These are phyloP conservation scores for Mollisiaceae sp. DNA, from an alignment of 2,329 filamentous ascomycete species.

Conservation along the genomic window DNA sequence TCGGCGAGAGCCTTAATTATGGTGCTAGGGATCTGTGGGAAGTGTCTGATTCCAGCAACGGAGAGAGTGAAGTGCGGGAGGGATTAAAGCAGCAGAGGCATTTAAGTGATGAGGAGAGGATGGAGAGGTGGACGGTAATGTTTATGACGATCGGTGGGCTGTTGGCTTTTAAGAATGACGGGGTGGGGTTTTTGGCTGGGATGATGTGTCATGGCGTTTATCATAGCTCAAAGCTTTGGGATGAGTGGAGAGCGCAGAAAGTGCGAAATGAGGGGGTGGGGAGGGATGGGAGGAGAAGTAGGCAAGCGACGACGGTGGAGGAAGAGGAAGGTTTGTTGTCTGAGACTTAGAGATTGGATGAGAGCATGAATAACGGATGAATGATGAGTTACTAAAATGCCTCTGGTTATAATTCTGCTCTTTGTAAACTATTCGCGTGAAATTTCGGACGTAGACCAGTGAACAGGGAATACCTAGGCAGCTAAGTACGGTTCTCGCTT, in stretches of 20 bases:
- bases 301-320: neutral
- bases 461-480: no score
- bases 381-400: neutral
- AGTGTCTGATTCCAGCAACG: constrained; percentile 49
- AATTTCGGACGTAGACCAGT: no score
- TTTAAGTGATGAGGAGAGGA: constrained; percentile 69
- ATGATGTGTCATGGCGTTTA: constrained; percentile 71
- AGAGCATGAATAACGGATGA: neutral
- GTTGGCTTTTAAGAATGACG: constrained; percentile 88
- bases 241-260: neutral
- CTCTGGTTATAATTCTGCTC: no score
- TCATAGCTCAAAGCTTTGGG: neutral
- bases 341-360: neutral
- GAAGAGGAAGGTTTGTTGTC: constrained; percentile 1
- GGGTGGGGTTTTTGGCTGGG: constrained; percentile 82
- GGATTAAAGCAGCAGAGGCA: constrained; percentile 52
- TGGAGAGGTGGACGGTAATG: constrained; percentile 87
- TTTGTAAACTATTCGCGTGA: no score
- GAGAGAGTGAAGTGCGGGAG: constrained; percentile 33
- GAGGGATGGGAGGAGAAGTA: neutral
- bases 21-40: constrained; percentile 65
- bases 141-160: constrained; percentile 82
- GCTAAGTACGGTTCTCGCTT: no score
- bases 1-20: constrained; percentile 84
- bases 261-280: neutral